Conservation (phyloP, 176 grass and related monocot species). For the Eragrostis curvula region DNA sequence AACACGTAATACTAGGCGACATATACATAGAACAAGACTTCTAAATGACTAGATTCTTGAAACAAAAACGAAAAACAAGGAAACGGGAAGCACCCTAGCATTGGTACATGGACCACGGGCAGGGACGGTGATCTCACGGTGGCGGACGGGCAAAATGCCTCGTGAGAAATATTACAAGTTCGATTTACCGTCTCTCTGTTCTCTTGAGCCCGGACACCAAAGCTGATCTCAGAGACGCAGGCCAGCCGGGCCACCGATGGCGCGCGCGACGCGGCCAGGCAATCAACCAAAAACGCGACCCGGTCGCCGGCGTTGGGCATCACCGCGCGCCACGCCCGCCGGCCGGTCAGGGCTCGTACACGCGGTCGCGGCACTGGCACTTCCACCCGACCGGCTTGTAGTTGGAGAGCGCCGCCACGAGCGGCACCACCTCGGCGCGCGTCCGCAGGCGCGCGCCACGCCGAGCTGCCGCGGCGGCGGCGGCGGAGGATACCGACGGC, state of each 20-base stretch:
- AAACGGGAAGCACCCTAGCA: background rate
- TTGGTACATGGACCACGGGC: background rate
- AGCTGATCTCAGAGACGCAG: background rate
- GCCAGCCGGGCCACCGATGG: background rate
- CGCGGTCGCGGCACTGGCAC: conserved; percentile 63
- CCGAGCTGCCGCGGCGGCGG: background rate
- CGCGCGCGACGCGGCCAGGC: background rate
- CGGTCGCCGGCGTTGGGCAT: background rate
- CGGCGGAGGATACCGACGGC: background rate
- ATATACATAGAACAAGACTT: conserved; percentile 9
- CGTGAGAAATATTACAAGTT: background rate
- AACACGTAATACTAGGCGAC: background rate
- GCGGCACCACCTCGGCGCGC: background rate
- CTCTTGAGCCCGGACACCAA: background rate
- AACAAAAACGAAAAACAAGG: background rate
- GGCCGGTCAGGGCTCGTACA: conserved; percentile 69
- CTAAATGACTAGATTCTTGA: background rate
- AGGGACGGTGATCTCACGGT: background rate
- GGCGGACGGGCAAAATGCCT: background rate
- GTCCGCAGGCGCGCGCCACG: background rate
- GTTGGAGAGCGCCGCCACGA: conserved; percentile 44
- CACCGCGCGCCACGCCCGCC: background rate
- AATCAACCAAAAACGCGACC: background rate
- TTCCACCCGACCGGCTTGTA: conserved; percentile 89
- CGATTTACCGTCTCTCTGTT: background rate